These are phyloP conservation scores for Pseudotsuga menziesii DNA, from an alignment of 75 land plant genomes.

Conservation along the genomic window DNA sequence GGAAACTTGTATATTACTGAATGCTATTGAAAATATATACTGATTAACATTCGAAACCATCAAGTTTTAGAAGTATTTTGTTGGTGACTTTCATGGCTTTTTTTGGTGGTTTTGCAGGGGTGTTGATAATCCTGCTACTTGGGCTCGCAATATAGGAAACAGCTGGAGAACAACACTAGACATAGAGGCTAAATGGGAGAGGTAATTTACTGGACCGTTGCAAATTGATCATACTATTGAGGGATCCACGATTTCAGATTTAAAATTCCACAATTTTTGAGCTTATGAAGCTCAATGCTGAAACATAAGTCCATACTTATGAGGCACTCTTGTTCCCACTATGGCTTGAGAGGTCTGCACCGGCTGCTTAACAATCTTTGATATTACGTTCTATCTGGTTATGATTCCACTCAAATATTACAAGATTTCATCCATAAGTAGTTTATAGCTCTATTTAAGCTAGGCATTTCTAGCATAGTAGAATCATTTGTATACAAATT, in stretches of 20 bases:
- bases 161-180: constrained; percentile 95
- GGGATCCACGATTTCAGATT: neutral
- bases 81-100: neutral
- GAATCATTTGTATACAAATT: too few species aligned
- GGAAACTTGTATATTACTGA: neutral
- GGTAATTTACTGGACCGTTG: constrained; percentile 30
- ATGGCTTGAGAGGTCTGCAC: too few species aligned
- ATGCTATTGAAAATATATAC: neutral
- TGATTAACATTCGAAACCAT: neutral
- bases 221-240: neutral
- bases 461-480: too few species aligned
- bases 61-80: neutral
- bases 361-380: too few species aligned
- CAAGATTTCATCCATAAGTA: too few species aligned
- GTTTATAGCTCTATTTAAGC: too few species aligned
- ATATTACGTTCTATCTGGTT: too few species aligned
- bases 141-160: constrained; percentile 69
- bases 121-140: constrained; percentile 61
- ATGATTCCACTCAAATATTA: too few species aligned
- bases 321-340: too few species aligned
- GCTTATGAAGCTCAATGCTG: too few species aligned
- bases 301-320: too few species aligned
- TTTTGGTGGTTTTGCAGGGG: constrained; percentile 42
- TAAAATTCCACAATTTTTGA: neutral
- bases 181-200: constrained; percentile 74